A percentile compares a stretch with the other conserved stretches of the same genome.
Evolutionary conservation across 306 rosid genomes (phyloP).

Genomic region (Rosa rugosa): DNA sequence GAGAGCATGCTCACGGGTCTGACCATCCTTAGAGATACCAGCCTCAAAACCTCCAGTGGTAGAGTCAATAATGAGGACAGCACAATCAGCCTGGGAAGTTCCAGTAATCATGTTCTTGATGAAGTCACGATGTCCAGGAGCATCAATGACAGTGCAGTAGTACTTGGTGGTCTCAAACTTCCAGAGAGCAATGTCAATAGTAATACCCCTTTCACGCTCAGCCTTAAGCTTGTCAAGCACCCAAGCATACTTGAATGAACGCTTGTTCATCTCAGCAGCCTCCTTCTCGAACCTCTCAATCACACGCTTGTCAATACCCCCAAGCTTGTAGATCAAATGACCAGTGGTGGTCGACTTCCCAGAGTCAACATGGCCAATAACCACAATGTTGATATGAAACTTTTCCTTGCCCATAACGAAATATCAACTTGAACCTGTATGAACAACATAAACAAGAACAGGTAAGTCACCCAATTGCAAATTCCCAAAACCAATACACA

Average conservation of each 20-base stretch:
- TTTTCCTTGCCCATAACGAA: constrained; percentile 76
- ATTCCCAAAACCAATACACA: background rate
- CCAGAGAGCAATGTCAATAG: constrained; percentile 92
- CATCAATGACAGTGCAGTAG: constrained; percentile 94
- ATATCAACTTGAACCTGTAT: constrained; percentile 13
- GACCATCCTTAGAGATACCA: constrained; percentile 95
- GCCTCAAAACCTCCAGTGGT: constrained; percentile 96
- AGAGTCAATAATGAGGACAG: constrained; percentile 86
- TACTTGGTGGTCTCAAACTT: constrained; percentile 88
- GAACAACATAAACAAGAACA: background rate
- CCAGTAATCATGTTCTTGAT: constrained; percentile 95
- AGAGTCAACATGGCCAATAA: constrained; percentile 93
- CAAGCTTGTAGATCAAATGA: constrained; percentile 88
- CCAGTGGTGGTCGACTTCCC: constrained; percentile 94
- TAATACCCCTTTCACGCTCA: constrained; percentile 93
- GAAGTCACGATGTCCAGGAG: constrained; percentile 92
- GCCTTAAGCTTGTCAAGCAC: constrained; percentile 96
- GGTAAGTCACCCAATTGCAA: background rate
- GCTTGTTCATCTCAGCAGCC: constrained; percentile 96
- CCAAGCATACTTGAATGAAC: constrained; percentile 98
- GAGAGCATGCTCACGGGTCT: constrained; percentile 93
- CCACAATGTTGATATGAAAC: constrained; percentile 86
- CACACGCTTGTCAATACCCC: constrained; percentile 96
- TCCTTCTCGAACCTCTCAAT: constrained; percentile 91
- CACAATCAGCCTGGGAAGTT: constrained; percentile 90